These are phyloP conservation scores for Galerina marginata DNA, from an alignment of 768 basidiomycete species.

Conservation along the genomic window DNA sequence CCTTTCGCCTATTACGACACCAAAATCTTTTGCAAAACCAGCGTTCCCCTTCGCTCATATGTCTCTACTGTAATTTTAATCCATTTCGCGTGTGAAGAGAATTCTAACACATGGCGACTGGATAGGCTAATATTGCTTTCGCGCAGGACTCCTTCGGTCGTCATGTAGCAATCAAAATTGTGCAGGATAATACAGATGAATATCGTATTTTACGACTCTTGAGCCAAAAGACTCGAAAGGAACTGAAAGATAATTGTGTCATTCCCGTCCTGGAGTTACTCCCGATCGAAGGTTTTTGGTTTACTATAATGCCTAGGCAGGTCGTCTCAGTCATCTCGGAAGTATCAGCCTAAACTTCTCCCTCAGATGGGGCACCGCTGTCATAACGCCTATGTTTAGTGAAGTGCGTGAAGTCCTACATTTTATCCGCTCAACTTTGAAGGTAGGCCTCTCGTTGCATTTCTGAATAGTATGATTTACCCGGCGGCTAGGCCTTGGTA, in stretches of 20 bases:
- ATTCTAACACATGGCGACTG: neutral
- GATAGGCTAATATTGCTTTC: conserved; percentile 15
- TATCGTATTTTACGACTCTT: conserved; percentile 26
- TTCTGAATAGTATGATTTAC: neutral
- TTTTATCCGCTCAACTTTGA: conserved; percentile 19
- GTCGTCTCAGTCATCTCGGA: neutral
- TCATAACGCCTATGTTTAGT: neutral
- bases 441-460: conserved; percentile 3
- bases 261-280: conserved; percentile 35
- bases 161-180: conserved; percentile 33
- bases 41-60: neutral
- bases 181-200: conserved; percentile 27
- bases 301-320: conserved; percentile 35
- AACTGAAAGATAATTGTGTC: conserved; percentile 15
- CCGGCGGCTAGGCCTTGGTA: conserved; percentile 11
- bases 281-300: conserved; percentile 23
- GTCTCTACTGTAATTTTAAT: neutral
- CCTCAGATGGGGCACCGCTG: conserved; percentile 17
- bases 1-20: conserved; percentile 14
- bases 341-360: neutral
- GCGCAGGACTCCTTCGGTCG: conserved; percentile 23
- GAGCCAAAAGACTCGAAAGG: conserved; percentile 9
- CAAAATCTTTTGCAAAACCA: neutral
- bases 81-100: neutral
- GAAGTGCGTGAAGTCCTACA: conserved; percentile 13